Conservation (phyloP, 139 green algal genomes). For the Micractinium conductrix region DNA sequence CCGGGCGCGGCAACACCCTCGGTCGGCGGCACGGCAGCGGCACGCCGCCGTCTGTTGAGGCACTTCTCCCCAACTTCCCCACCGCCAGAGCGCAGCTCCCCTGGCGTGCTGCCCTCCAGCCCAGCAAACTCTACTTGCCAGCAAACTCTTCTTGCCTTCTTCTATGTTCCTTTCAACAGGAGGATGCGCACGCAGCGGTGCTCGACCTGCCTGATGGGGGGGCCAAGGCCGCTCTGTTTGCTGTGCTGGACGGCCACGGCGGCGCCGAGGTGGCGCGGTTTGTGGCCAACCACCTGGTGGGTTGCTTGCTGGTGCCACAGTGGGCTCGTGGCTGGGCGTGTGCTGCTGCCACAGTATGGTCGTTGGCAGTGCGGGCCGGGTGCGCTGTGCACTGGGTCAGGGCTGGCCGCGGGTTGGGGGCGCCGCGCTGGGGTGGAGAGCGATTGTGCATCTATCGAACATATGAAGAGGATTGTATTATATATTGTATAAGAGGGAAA, state of each 20-base stretch:
- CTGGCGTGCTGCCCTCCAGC: neutral
- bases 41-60: neutral
- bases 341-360: too few species aligned
- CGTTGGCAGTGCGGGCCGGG: too few species aligned
- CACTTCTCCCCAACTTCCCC: neutral
- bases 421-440: too few species aligned
- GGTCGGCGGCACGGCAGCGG: neutral
- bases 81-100: neutral
- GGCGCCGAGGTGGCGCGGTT: slow-evolving; percentile 70
- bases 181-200: slow-evolving; percentile 58
- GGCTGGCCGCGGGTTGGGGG: too few species aligned
- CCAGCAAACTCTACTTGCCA: too few species aligned
- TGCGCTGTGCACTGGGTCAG: too few species aligned
- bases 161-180: slow-evolving; percentile 48
- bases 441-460: too few species aligned
- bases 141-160: neutral
- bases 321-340: too few species aligned
- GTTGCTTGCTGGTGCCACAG: too few species aligned
- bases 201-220: slow-evolving; percentile 44
- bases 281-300: slow-evolving; percentile 50
- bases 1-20: neutral
- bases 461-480: too few species aligned
- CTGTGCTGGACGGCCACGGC: slow-evolving; percentile 72
- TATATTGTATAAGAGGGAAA: too few species aligned
- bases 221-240: slow-evolving; percentile 54